These are phyloP conservation scores for Eutypa lata DNA, from an alignment of 2,329 filamentous ascomycete genomes.

Conservation along the genomic window DNA sequence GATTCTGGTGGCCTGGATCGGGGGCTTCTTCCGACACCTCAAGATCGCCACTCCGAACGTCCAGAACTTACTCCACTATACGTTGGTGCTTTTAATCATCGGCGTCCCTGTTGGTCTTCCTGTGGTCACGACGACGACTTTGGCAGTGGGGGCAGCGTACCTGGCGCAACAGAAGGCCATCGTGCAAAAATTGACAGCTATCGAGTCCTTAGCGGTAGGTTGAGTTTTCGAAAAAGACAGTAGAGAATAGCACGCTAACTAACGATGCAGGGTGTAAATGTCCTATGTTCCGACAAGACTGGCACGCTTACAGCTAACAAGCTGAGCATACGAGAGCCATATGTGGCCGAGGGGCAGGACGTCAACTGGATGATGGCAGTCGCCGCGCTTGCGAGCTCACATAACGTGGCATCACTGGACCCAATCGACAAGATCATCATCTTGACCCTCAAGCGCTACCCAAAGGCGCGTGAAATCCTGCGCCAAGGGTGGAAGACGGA, in stretches of 20 bases:
- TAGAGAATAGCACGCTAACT: conserved; percentile 2
- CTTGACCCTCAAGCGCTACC: conserved; percentile 71
- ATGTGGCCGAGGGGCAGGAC: conserved; percentile 72
- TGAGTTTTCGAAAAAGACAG: not conserved
- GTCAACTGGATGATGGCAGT: conserved; percentile 85
- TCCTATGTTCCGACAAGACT: conserved; percentile 80
- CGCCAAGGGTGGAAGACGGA: conserved; percentile 72
- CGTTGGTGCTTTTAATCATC: conserved; percentile 69
- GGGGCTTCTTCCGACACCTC: conserved; percentile 73
- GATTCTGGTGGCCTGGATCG: conserved; percentile 73
- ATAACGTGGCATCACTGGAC: conserved; percentile 76
- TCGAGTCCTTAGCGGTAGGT: conserved; percentile 63
- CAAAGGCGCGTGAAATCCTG: conserved; percentile 73
- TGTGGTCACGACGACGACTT: conserved; percentile 73
- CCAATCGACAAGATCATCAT: conserved; percentile 79
- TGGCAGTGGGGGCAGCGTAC: conserved; percentile 75
- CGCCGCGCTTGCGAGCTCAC: conserved; percentile 71
- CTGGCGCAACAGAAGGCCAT: conserved; percentile 76
- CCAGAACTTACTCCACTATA: conserved; percentile 64
- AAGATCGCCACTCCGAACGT: conserved; percentile 57
- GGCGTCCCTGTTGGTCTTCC: conserved; percentile 79
- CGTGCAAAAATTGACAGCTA: conserved; percentile 76
- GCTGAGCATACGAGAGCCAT: conserved; percentile 73
- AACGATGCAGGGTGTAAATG: conserved; percentile 57
- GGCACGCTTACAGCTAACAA: conserved; percentile 75